A percentile compares a stretch with the other conserved stretches of the same genome.
These are phyloP conservation scores for Nannochloropsis granulata DNA, from an alignment of 108 stramenopile species.

Conservation along the genomic window DNA sequence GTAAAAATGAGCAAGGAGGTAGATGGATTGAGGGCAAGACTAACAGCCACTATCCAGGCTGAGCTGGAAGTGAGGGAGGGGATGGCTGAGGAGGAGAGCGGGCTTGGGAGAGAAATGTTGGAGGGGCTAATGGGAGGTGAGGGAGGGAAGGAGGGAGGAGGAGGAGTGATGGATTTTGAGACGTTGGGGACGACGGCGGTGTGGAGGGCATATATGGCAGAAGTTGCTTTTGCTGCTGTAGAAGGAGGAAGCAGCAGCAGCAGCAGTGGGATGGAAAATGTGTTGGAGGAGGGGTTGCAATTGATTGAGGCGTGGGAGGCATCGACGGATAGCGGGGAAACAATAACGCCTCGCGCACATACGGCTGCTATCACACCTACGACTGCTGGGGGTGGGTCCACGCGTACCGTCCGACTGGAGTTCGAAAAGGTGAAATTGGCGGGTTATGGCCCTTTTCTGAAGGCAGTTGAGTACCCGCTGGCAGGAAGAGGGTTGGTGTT, in stretches of 20 bases:
- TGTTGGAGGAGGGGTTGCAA: not conserved
- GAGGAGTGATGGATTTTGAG: not conserved
- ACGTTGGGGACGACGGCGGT: not conserved
- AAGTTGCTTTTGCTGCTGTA: not conserved
- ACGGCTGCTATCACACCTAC: not conserved
- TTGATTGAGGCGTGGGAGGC: not conserved
- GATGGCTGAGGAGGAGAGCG: not conserved
- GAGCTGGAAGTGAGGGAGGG: not conserved
- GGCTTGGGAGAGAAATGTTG: not conserved
- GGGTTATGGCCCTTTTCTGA: conserved; percentile 31
- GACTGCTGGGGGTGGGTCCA: not conserved
- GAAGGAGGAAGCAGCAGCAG: not conserved
- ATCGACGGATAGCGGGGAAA: not conserved
- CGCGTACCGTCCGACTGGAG: conserved; percentile 1
- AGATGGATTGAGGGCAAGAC: not conserved
- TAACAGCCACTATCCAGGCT: not conserved
- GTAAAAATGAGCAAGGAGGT: not conserved
- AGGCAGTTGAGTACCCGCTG: conserved; percentile 32
- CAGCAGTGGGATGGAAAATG: not conserved
- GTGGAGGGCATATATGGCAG: not conserved
- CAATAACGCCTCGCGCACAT: not conserved
- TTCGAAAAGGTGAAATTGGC: conserved; percentile 17
- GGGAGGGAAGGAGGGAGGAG: not conserved
- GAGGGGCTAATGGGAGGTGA: not conserved
- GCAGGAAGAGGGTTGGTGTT: conserved; percentile 24